Evolutionary conservation across 176 grass and related monocot genomes (phyloP).

Genomic region (Carex parvula): DNA sequence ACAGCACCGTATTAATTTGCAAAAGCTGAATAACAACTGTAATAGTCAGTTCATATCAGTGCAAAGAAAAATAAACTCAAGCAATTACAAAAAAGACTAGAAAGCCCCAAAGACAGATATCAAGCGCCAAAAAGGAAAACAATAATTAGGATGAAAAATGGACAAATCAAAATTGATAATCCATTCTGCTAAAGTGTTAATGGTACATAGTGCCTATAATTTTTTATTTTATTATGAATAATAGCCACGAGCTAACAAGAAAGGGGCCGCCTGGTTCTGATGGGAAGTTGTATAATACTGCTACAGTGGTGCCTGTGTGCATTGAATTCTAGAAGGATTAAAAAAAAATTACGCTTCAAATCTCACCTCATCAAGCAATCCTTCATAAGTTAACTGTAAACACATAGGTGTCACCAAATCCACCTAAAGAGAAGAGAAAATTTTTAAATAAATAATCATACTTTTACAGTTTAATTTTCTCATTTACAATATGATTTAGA

Average conservation of each 20-base stretch:
- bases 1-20: slow-evolving; percentile 83
- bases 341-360: not conserved
- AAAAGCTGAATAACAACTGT: slow-evolving; percentile 54
- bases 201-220: not conserved
- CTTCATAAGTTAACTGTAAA: slow-evolving; percentile 95
- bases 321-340: not conserved
- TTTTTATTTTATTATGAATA: not conserved
- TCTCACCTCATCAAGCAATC: slow-evolving; percentile 86
- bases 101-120: not conserved
- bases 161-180: too few species aligned
- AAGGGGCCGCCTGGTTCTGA: not conserved
- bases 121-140: not conserved
- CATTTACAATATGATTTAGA: not conserved
- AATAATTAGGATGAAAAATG: too few species aligned
- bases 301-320: not conserved
- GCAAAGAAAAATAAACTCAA: not conserved
- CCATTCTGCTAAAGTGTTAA: not conserved
- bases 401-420: slow-evolving; percentile 99
- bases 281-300: not conserved
- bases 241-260: not conserved
- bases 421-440: slow-evolving; percentile 50
- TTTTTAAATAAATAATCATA: not conserved
- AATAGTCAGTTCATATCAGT: slow-evolving; percentile 15
- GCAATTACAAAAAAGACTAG: not conserved
- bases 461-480: not conserved